Conservation (phyloP, 495 filamentous ascomycete species). For the Pyronema omphalodes region DNA sequence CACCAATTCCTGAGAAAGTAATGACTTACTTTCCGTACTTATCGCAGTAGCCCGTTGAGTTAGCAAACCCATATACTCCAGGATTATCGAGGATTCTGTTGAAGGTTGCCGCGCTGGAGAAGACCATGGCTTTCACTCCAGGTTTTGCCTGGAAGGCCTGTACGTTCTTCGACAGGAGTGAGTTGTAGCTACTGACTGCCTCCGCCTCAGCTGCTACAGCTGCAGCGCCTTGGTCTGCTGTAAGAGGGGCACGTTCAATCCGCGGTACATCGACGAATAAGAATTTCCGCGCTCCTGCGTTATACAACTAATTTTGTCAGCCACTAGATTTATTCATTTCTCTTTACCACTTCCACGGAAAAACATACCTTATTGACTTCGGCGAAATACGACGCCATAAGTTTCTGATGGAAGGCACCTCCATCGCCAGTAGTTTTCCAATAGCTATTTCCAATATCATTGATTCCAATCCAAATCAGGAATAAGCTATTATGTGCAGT, state of each 20-base stretch:
- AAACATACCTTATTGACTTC: slow-evolving; percentile 30
- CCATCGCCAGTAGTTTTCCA: slow-evolving; percentile 26
- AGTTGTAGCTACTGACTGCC: slow-evolving; percentile 21
- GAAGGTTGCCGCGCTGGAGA: slow-evolving; percentile 33
- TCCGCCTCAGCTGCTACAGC: slow-evolving; percentile 23
- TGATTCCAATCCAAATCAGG: slow-evolving; percentile 60
- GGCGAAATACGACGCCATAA: slow-evolving; percentile 41
- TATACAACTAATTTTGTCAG: slow-evolving; percentile 26
- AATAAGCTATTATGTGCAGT: slow-evolving; percentile 41
- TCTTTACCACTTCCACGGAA: too few relatives aligned
- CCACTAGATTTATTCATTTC: not conserved
- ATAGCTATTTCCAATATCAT: slow-evolving; percentile 55
- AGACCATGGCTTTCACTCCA: slow-evolving; percentile 30
- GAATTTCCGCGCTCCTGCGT: slow-evolving; percentile 52
- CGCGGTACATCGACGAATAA: slow-evolving; percentile 60
- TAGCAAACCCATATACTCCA: slow-evolving; percentile 30
- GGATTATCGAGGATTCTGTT: slow-evolving; percentile 38
- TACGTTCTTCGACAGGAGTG: slow-evolving; percentile 23
- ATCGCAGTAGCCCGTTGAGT: slow-evolving; percentile 36
- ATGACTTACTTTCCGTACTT: slow-evolving; percentile 36
- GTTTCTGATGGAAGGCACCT: slow-evolving; percentile 29
- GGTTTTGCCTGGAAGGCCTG: slow-evolving; percentile 25
- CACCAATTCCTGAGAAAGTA: not conserved
- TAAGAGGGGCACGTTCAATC: slow-evolving; percentile 44
- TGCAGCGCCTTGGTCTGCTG: slow-evolving; percentile 22